Percentiles rank a stretch among this genome's conserved stretches.
phyloP scores from a whole-genome alignment of 1,284 basidiomycete genomes.

The Marasmius fiardii region DNA sequence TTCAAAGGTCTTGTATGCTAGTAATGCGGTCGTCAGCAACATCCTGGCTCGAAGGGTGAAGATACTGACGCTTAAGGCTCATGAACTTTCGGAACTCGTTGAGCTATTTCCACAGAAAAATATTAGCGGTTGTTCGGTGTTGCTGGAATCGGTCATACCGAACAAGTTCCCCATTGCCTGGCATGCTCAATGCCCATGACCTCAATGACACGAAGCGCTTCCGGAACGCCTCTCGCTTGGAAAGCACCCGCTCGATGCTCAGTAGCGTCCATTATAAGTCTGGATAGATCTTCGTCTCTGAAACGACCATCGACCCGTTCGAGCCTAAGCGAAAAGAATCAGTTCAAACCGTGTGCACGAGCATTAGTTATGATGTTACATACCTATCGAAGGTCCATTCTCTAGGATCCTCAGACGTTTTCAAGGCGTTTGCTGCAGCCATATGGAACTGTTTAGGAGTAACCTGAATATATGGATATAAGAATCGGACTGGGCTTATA shows the following conservation, averaged over 20 bases:
- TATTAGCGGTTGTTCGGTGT: slow-evolving; percentile 18
- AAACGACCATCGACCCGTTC: slow-evolving; percentile 57
- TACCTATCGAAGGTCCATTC: slow-evolving; percentile 57
- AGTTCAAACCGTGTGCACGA: background rate
- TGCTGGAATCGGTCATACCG: slow-evolving; percentile 35
- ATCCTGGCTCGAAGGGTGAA: background rate
- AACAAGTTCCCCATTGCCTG: slow-evolving; percentile 72
- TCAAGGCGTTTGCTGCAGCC: slow-evolving; percentile 31
- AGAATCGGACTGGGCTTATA: background rate
- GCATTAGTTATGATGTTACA: slow-evolving; percentile 6
- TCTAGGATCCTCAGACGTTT: slow-evolving; percentile 34
- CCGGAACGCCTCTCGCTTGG: slow-evolving; percentile 72
- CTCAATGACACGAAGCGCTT: slow-evolving; percentile 67
- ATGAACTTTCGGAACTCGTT: slow-evolving; percentile 53
- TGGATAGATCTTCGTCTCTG: slow-evolving; percentile 66
- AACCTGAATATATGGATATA: slow-evolving; percentile 30
- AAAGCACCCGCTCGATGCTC: slow-evolving; percentile 67
- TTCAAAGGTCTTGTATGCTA: slow-evolving; percentile 59
- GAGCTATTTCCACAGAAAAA: slow-evolving; percentile 23
- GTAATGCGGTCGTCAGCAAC: background rate
- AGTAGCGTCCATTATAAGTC: slow-evolving; percentile 64
- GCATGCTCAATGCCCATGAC: slow-evolving; percentile 71
- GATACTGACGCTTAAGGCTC: slow-evolving; percentile 35
- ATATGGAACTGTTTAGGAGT: slow-evolving; percentile 39
- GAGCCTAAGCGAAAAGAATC: slow-evolving; percentile 32